phyloP scores from a whole-genome alignment of 306 rosid genomes.

The Coriaria nepalensis region DNA sequence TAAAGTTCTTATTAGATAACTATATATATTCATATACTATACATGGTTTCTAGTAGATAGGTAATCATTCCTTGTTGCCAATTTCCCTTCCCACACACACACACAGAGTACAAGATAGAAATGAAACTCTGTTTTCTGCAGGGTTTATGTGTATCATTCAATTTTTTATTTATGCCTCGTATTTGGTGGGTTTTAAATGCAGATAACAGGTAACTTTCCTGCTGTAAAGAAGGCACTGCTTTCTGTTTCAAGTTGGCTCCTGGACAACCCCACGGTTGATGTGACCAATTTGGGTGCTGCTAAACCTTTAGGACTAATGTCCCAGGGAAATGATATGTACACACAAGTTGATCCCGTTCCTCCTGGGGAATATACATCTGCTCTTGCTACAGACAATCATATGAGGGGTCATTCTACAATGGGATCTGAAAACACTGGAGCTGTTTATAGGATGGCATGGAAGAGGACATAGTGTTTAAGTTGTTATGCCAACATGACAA shows the following conservation, averaged over 20 bases:
- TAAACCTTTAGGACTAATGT: constrained; percentile 26
- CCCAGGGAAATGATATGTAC: constrained; percentile 23
- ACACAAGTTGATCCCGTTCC: constrained; percentile 35
- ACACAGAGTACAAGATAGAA: too few species aligned
- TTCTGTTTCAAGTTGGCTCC: constrained; percentile 56
- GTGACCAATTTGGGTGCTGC: constrained; percentile 28
- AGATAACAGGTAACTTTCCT: constrained; percentile 51
- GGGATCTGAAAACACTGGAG: constrained; percentile 40
- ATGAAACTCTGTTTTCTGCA: neutral
- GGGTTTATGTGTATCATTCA: neutral
- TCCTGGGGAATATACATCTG: constrained; percentile 30
- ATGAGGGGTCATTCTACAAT: constrained; percentile 43
- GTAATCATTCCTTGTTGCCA: too few species aligned
- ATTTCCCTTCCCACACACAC: too few species aligned
- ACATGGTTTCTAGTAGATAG: too few species aligned
- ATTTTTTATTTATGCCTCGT: neutral
- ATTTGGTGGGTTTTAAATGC: constrained; percentile 20
- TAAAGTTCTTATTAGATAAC: too few species aligned
- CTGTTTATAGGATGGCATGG: constrained; percentile 44
- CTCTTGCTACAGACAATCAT: constrained; percentile 38
- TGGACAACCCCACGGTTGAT: constrained; percentile 36
- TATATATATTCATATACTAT: too few species aligned
- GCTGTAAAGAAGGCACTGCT: constrained; percentile 67
- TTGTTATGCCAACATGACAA: constrained; percentile 66
- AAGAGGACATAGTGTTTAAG: constrained; percentile 78